phyloP scores from a whole-genome alignment of 129 eudicot species.

The Helichrysum umbraculigerum region DNA sequence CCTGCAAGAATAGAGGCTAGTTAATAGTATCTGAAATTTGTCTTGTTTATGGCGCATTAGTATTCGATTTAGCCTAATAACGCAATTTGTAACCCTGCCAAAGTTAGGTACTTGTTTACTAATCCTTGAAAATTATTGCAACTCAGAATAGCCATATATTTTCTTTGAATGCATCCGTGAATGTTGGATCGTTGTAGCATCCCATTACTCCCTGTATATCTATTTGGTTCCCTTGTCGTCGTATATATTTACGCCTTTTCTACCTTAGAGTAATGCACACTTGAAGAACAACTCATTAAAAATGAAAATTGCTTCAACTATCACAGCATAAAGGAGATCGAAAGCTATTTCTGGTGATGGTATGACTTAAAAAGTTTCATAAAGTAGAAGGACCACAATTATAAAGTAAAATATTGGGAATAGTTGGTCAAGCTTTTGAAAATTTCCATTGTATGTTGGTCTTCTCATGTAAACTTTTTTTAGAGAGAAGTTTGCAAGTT shows the following conservation, averaged over 20 bases:
- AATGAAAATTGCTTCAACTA: not conserved
- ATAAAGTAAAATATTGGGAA: not conserved
- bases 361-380: not conserved
- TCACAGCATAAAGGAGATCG: not conserved
- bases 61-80: constrained; percentile 3
- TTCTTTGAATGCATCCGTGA: not conserved
- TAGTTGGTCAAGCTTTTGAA: not conserved
- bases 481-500: not conserved
- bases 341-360: not conserved
- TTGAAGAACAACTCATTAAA: too few relatives aligned
- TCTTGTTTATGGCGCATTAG: constrained; percentile 20
- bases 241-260: not conserved
- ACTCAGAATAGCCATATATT: not conserved
- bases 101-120: not conserved
- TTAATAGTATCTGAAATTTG: constrained; percentile 18
- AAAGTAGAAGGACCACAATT: not conserved
- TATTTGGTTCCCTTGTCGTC: not conserved
- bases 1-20: constrained; percentile 23
- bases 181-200: constrained; percentile 16
- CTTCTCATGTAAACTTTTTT: not conserved
- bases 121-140: not conserved
- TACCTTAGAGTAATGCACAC: too few relatives aligned
- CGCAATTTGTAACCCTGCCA: not conserved
- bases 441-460: not conserved
- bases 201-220: not conserved